These are phyloP conservation scores for Discostella pseudostelligera DNA, from an alignment of 108 stramenopile species.

Conservation along the genomic window DNA sequence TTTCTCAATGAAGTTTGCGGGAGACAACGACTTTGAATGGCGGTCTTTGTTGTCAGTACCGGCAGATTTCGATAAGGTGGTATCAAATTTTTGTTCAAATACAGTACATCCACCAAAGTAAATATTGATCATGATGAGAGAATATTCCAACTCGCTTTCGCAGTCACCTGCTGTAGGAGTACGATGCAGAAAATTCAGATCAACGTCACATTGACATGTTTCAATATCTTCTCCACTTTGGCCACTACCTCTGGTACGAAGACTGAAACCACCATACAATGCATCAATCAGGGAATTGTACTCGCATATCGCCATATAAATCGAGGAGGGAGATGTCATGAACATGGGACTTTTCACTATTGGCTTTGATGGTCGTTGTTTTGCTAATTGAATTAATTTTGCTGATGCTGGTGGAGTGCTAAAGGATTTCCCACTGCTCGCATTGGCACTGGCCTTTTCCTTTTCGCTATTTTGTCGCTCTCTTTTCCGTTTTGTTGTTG, in stretches of 20 bases:
- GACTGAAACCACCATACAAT: background rate
- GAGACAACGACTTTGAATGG: background rate
- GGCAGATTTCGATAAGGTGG: conserved; percentile 1
- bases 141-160: background rate
- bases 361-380: conserved; percentile 7
- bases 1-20: conserved; percentile 6
- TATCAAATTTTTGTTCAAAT: conserved; percentile 11
- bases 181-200: background rate
- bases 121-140: conserved; percentile 1
- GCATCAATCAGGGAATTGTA: conserved; percentile 12
- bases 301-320: conserved; percentile 10
- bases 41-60: background rate
- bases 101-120: conserved; percentile 14
- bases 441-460: too few species aligned
- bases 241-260: background rate
- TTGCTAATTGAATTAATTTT: too few species aligned
- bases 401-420: too few species aligned
- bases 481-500: too few species aligned
- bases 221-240: background rate
- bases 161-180: background rate
- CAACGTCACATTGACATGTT: too few species aligned
- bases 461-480: too few species aligned
- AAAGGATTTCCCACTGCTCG: too few species aligned
- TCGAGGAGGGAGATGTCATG: conserved; percentile 18
- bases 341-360: conserved; percentile 19